Conservation (phyloP, 225 moss, liverwort and hornwort genomes). For the Rhytidiadelphus loreus region DNA sequence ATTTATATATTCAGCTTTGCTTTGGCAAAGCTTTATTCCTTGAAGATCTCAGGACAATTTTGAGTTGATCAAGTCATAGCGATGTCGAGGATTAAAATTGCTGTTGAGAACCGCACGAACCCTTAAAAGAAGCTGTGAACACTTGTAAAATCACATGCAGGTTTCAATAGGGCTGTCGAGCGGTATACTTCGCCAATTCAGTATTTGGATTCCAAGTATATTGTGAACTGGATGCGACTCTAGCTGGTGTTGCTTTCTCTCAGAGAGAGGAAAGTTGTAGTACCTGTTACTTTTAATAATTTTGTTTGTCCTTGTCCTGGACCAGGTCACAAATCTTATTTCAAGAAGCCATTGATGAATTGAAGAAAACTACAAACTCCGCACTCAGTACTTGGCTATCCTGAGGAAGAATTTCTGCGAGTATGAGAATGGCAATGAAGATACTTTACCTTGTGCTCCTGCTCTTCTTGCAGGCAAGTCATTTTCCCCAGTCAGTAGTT, state of each 20-base stretch:
- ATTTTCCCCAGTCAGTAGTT: neutral
- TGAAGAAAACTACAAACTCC: neutral
- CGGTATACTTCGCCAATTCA: neutral
- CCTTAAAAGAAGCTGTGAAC: neutral
- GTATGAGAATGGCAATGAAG: neutral
- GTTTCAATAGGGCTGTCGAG: neutral
- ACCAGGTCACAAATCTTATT: neutral
- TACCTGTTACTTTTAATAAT: neutral
- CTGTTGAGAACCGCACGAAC: neutral
- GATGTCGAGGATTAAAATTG: neutral
- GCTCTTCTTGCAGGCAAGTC: slow-evolving; percentile 2
- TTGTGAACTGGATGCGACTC: neutral
- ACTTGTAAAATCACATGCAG: neutral
- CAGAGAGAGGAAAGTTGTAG: neutral
- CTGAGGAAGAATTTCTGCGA: neutral
- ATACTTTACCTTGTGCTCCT: neutral
- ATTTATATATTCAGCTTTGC: neutral
- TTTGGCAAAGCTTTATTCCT: neutral
- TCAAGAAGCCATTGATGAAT: neutral
- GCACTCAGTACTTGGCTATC: neutral
- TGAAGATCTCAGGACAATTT: neutral
- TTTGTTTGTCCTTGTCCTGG: neutral
- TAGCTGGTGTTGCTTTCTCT: neutral
- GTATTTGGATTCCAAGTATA: neutral
- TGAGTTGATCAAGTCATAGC: neutral